Conservation (phyloP, 2,329 filamentous ascomycete species). For the Trichoderma koningii region DNA sequence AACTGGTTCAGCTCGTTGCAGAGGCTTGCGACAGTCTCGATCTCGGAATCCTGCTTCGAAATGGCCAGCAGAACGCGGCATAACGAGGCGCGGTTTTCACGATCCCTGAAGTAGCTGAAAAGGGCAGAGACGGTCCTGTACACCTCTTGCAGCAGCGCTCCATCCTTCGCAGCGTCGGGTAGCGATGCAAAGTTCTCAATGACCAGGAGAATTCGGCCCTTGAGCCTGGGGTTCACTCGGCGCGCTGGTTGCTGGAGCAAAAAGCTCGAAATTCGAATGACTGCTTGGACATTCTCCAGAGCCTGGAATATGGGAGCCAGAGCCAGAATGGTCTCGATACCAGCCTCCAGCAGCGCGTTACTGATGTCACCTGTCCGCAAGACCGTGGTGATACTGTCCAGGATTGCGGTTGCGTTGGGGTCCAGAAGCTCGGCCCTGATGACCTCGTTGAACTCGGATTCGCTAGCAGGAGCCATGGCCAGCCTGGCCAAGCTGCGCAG, state of each 20-base stretch:
- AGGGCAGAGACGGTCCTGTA: slow-evolving; percentile 76
- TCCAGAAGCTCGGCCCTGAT: slow-evolving; percentile 59
- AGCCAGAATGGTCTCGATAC: slow-evolving; percentile 76
- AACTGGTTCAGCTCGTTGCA: slow-evolving; percentile 83
- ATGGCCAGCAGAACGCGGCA: slow-evolving; percentile 73
- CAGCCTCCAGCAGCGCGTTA: slow-evolving; percentile 75
- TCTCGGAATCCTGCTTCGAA: slow-evolving; percentile 61
- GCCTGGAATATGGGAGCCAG: slow-evolving; percentile 70
- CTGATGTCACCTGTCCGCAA: slow-evolving; percentile 63
- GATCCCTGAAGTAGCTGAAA: slow-evolving; percentile 89
- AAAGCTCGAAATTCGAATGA: slow-evolving; percentile 78
- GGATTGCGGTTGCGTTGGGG: slow-evolving; percentile 59
- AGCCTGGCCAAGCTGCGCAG: slow-evolving; percentile 68
- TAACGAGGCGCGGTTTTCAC: slow-evolving; percentile 71
- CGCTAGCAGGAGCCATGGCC: slow-evolving; percentile 55
- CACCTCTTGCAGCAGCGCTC: slow-evolving; percentile 61
- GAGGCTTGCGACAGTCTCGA: slow-evolving; percentile 66
- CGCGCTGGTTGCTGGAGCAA: slow-evolving; percentile 83
- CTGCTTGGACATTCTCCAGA: slow-evolving; percentile 68
- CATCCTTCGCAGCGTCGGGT: slow-evolving; percentile 46
- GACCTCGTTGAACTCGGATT: slow-evolving; percentile 59
- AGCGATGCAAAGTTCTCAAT: slow-evolving; percentile 77
- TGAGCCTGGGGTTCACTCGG: slow-evolving; percentile 78
- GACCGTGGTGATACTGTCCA: slow-evolving; percentile 68
- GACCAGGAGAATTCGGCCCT: slow-evolving; percentile 77